These are phyloP conservation scores for Epichloe coenophiala DNA, from an alignment of 2,329 filamentous ascomycete genomes.

Conservation along the genomic window DNA sequence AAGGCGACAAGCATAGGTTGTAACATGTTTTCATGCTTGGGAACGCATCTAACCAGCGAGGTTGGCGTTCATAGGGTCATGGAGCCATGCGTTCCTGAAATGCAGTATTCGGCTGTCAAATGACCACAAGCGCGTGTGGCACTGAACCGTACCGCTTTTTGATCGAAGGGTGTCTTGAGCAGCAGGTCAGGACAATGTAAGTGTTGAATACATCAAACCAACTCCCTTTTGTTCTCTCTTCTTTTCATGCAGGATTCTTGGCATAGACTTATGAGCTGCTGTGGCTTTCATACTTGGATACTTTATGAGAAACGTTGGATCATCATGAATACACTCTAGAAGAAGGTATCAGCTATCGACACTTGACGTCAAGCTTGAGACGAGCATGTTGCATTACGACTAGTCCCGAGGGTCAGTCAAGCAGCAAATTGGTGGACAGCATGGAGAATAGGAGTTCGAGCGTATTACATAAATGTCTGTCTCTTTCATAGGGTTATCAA, in stretches of 20 bases:
- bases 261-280: background rate
- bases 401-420: too few species aligned
- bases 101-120: background rate
- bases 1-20: background rate
- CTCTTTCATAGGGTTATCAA: too few species aligned
- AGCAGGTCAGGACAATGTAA: background rate
- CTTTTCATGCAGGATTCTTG: background rate
- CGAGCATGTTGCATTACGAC: too few species aligned
- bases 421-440: too few species aligned
- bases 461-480: too few species aligned
- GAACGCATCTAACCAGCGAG: too few species aligned
- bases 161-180: background rate
- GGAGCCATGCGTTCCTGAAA: background rate
- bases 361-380: too few species aligned
- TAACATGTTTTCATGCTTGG: background rate
- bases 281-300: background rate
- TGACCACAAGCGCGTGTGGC: background rate
- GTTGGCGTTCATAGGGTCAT: background rate
- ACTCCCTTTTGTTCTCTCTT: too few species aligned
- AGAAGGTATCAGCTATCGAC: too few species aligned
- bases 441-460: too few species aligned
- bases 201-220: background rate
- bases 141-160: background rate
- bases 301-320: background rate
- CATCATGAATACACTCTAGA: too few species aligned